A percentile compares a stretch with the other conserved stretches of the same genome.
phyloP scores from a whole-genome alignment of 306 rosid genomes.

The Quillaja saponaria region DNA sequence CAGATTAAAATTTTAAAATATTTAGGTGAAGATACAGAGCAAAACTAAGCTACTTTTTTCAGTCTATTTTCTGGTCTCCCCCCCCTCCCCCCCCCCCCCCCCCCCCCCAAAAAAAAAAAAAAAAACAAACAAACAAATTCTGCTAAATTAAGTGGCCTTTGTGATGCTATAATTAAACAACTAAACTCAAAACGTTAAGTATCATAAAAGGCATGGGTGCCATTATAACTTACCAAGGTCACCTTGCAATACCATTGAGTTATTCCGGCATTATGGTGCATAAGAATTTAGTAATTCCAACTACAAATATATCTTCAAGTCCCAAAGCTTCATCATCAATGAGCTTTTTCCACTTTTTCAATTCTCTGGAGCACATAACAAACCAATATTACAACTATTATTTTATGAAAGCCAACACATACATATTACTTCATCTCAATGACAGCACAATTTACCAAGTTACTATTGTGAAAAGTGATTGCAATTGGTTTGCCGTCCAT shows the following conservation, averaged over 20 bases:
- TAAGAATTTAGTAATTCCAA: too few relatives aligned
- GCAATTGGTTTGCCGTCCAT: not conserved
- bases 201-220: too few relatives aligned
- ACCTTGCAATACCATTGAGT: not conserved
- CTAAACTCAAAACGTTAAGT: too few relatives aligned
- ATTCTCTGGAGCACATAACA: conserved; percentile 8
- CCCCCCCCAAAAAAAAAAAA: not conserved
- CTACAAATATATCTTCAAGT: not conserved
- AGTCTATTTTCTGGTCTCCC: too few relatives aligned
- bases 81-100: too few relatives aligned
- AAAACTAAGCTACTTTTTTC: too few relatives aligned
- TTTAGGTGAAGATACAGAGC: too few relatives aligned
- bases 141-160: too few relatives aligned
- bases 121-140: not conserved
- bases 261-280: too few relatives aligned
- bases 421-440: not conserved
- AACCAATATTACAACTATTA: not conserved
- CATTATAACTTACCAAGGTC: not conserved
- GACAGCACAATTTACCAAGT: not conserved
- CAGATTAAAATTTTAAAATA: too few relatives aligned
- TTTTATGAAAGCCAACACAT: not conserved
- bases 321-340: not conserved
- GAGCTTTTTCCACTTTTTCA: not conserved
- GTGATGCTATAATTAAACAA: too few relatives aligned
- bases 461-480: conserved; percentile 6